Evolutionary conservation across 176 grass and related monocot species (phyloP).

Genomic region (Paspalum notatum): DNA sequence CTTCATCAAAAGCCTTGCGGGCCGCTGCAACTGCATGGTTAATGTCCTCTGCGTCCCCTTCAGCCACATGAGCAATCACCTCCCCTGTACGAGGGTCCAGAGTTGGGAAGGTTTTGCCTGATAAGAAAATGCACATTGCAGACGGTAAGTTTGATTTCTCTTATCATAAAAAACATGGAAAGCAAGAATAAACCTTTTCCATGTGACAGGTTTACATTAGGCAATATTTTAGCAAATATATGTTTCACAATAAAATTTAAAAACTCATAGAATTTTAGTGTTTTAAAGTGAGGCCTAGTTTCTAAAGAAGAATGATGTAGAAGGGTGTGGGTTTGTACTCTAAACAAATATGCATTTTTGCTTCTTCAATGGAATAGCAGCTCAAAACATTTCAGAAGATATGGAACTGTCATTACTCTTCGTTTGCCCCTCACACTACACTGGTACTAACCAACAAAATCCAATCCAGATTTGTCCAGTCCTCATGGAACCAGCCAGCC

Average conservation of each 20-base stretch:
- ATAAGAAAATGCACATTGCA: constrained; percentile 6
- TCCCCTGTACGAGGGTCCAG: constrained; percentile 80
- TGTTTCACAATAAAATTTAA: neutral
- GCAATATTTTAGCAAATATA: neutral
- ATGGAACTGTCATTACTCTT: neutral
- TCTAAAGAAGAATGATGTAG: neutral
- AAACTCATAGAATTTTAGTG: neutral
- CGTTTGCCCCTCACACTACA: neutral
- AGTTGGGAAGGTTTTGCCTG: constrained; percentile 85
- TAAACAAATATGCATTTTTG: neutral
- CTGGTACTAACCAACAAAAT: neutral
- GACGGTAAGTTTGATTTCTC: neutral
- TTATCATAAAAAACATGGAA: neutral
- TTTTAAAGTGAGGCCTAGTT: neutral
- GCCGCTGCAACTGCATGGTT: constrained; percentile 62
- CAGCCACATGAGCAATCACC: constrained; percentile 75
- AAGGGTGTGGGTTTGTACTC: neutral
- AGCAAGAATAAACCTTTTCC: neutral
- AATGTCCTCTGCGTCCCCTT: constrained; percentile 70
- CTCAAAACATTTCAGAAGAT: neutral
- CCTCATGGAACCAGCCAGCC: neutral
- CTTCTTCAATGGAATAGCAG: neutral
- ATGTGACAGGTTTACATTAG: neutral
- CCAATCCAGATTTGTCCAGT: neutral
- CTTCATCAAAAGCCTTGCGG: constrained; percentile 92